phyloP scores from a whole-genome alignment of 345 rosid genomes.

The Lepidium aucheri region DNA sequence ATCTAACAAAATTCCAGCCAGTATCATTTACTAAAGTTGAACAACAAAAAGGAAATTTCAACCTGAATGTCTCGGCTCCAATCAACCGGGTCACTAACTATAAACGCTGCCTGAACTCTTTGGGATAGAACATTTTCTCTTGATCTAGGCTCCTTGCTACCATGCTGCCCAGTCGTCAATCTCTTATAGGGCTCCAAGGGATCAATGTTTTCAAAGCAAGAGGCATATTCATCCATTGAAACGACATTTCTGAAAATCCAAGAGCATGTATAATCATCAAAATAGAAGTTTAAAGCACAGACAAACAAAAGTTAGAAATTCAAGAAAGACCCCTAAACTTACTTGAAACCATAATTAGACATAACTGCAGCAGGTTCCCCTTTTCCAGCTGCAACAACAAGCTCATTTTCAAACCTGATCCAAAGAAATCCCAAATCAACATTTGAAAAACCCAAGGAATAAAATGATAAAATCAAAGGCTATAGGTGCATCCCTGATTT shows the following conservation, averaged over 20 bases:
- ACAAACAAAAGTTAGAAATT: neutral
- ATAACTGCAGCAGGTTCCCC: conserved; percentile 86
- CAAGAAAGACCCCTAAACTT: conserved; percentile 17
- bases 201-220: conserved; percentile 70
- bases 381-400: conserved; percentile 80
- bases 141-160: conserved; percentile 15
- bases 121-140: conserved; percentile 29
- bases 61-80: conserved; percentile 98
- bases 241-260: conserved; percentile 64
- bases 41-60: neutral
- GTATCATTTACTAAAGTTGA: no score
- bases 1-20: neutral
- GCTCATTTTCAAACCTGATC: conserved; percentile 56
- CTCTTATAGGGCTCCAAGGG: conserved; percentile 68
- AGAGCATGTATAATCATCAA: conserved; percentile 1
- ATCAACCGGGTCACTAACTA: conserved; percentile 85
- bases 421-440: neutral
- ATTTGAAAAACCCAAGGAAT: neutral
- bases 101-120: conserved; percentile 77
- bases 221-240: conserved; percentile 70
- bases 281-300: neutral
- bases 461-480: neutral
- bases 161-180: conserved; percentile 35
- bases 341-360: conserved; percentile 86
- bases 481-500: neutral